Base-by-base conservation (phyloP, 1,284 basidiomycete genomes). In the Uromyces viciae-fabae region DNA sequence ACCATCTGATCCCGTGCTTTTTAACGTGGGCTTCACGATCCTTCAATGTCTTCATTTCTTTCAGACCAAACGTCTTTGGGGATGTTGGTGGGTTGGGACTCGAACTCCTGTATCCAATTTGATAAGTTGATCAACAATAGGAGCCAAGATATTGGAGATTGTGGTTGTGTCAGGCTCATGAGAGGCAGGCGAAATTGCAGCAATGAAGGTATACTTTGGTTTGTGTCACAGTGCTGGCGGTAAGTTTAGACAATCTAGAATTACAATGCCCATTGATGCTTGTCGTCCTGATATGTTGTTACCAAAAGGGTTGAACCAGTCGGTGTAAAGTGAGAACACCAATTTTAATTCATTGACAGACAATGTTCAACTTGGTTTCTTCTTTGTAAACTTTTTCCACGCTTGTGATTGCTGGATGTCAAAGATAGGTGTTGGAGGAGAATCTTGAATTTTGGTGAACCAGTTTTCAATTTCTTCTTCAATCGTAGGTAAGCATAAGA, bases 51-150 rank as follows among this genome's bases (percentile, higher is more conserved):
- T 38, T 3, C 3, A n/a, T 14, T 36, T 75, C 72, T 38, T 75
- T 75, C 36, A 7, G 38, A 28, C 17, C 33, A 19, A 9, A 19
- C 7, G 64, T 14, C 52, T 33, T 0, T 68, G 28, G 17, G 60
- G 64, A 42, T 36, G 38, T 15, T 28, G 2, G 17, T n/a, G 52
- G n/a, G 46, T 78, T 38, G 19, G 3, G 3, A 69, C n/a, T 3
- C 31, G 25, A 14, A 40, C 28, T 0, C 75, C 75, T 3, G 15
- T 19, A 36, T 43, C 19, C 2, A 76, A n/a, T 25, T 42, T 33
- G 22, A 68, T 64, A n/a, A 68, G 75, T 33, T 69, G 49, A 22
- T 79, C 76, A 42, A 78, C 66, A 25, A 71, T 22, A 22, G 60
- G 60, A 25, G 43, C 54, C 3, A 79, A 36, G 11, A 79, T 14